Evolutionary conservation across 2,329 filamentous ascomycete species (phyloP).

Genomic region (Penicillium brasilianum): DNA sequence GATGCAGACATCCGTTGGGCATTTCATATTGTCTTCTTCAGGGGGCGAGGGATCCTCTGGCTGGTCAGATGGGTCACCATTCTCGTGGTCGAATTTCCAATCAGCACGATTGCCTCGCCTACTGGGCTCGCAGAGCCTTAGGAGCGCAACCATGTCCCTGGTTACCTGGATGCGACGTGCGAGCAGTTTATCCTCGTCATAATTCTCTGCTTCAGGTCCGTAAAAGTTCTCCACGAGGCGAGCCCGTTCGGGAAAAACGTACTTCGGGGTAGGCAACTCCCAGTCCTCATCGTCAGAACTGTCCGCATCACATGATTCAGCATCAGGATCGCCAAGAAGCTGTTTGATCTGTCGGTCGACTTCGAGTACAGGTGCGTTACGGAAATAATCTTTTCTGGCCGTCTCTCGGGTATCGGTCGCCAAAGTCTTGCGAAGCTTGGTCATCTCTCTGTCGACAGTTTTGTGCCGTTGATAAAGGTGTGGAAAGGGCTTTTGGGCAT

Average conservation of each 20-base stretch:
- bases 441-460: conserved; percentile 26
- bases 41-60: conserved; percentile 20
- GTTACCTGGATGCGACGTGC: conserved; percentile 34
- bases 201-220: conserved; percentile 30
- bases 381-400: conserved; percentile 35
- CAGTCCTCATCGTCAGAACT: conserved; percentile 76
- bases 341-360: conserved; percentile 34
- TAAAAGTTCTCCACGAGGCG: conserved; percentile 37
- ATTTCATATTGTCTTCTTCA: conserved; percentile 22
- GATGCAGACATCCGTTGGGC: conserved; percentile 31
- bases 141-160: conserved; percentile 35
- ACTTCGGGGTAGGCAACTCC: conserved; percentile 53
- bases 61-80: conserved; percentile 12
- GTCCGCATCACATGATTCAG: conserved; percentile 53
- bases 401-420: conserved; percentile 27
- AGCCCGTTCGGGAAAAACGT: conserved; percentile 32
- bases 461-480: conserved; percentile 32
- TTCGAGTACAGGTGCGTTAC: conserved; percentile 29
- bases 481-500: conserved; percentile 25
- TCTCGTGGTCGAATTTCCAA: conserved; percentile 23
- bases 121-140: conserved; percentile 31
- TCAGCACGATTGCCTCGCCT: conserved; percentile 31
- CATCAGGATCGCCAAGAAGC: conserved; percentile 31
- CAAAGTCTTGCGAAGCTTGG: conserved; percentile 30
- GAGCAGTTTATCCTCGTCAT: conserved; percentile 34